phyloP scores from a whole-genome alignment of 2,329 filamentous ascomycete genomes.

The Epicoccum sorghinum region DNA sequence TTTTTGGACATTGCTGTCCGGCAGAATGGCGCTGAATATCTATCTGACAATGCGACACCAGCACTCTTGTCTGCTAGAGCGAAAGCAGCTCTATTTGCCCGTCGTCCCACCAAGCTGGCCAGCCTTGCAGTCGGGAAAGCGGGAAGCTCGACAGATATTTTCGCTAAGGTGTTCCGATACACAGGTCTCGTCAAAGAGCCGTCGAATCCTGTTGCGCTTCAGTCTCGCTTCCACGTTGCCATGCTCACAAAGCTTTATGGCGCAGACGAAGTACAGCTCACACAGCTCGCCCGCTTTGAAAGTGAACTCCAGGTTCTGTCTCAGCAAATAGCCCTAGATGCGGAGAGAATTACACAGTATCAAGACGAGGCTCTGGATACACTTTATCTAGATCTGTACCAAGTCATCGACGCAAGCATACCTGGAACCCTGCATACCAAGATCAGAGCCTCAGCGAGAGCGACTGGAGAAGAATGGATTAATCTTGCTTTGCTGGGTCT shows the following conservation, averaged over 20 bases:
- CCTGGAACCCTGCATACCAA: slow-evolving; percentile 39
- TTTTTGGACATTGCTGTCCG: slow-evolving; percentile 38
- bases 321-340: slow-evolving; percentile 43
- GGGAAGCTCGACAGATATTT: slow-evolving; percentile 21
- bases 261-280: slow-evolving; percentile 47
- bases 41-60: slow-evolving; percentile 17
- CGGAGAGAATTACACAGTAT: slow-evolving; percentile 41
- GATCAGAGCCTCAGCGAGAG: slow-evolving; percentile 1
- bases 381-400: slow-evolving; percentile 32
- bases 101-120: slow-evolving; percentile 41
- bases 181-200: slow-evolving; percentile 31
- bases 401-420: slow-evolving; percentile 27
- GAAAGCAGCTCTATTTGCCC: slow-evolving; percentile 43
- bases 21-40: slow-evolving; percentile 8
- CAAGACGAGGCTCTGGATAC: slow-evolving; percentile 34
- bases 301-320: slow-evolving; percentile 48
- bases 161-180: slow-evolving; percentile 33
- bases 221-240: slow-evolving; percentile 37
- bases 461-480: slow-evolving; percentile 65
- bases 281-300: slow-evolving; percentile 50
- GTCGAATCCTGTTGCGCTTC: slow-evolving; percentile 32
- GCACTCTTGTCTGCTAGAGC: slow-evolving; percentile 28
- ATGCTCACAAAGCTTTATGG: slow-evolving; percentile 35
- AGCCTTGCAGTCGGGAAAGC: slow-evolving; percentile 12
- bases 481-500: slow-evolving; percentile 76